Percentiles rank a stretch among this genome's conserved stretches.
Conservation (phyloP, 1,284 basidiomycete genomes). For the Kalmanozyma brasiliensis region DNA sequence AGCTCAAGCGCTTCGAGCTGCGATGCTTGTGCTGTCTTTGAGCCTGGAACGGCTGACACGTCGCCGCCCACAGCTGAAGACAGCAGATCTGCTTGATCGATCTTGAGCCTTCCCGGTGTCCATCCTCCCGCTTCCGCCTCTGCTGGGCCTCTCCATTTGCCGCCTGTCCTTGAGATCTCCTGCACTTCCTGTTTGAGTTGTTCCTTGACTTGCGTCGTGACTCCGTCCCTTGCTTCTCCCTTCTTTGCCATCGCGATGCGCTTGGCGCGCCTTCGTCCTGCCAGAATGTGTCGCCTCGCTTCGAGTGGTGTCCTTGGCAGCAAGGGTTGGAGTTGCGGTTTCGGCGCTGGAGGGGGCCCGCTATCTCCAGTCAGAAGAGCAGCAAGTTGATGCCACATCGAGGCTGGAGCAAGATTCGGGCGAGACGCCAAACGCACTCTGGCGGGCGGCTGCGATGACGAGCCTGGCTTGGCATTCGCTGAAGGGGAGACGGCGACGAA, state of each 20-base stretch:
- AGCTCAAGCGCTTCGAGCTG: slow-evolving; percentile 46
- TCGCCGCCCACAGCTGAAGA: slow-evolving; percentile 23
- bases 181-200: slow-evolving; percentile 56
- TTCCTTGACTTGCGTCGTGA: slow-evolving; percentile 49
- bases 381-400: slow-evolving; percentile 18
- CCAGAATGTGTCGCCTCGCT: slow-evolving; percentile 68
- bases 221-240: slow-evolving; percentile 50
- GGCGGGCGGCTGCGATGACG: slow-evolving; percentile 26
- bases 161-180: slow-evolving; percentile 38
- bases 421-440: slow-evolving; percentile 48
- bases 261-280: slow-evolving; percentile 66
- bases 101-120: slow-evolving; percentile 36
- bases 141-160: slow-evolving; percentile 32
- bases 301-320: slow-evolving; percentile 66
- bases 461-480: slow-evolving; percentile 12
- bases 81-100: slow-evolving; percentile 29
- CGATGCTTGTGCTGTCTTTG: slow-evolving; percentile 31
- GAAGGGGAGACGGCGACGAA: slow-evolving; percentile 62
- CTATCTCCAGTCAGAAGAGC: slow-evolving; percentile 12
- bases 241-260: slow-evolving; percentile 59
- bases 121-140: slow-evolving; percentile 22
- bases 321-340: slow-evolving; percentile 54
- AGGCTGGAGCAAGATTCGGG: slow-evolving; percentile 15
- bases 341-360: slow-evolving; percentile 30
- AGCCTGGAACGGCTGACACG: slow-evolving; percentile 5